Evolutionary conservation across 768 basidiomycete species (phyloP).

Genomic region (Sarcomyxa edulis): DNA sequence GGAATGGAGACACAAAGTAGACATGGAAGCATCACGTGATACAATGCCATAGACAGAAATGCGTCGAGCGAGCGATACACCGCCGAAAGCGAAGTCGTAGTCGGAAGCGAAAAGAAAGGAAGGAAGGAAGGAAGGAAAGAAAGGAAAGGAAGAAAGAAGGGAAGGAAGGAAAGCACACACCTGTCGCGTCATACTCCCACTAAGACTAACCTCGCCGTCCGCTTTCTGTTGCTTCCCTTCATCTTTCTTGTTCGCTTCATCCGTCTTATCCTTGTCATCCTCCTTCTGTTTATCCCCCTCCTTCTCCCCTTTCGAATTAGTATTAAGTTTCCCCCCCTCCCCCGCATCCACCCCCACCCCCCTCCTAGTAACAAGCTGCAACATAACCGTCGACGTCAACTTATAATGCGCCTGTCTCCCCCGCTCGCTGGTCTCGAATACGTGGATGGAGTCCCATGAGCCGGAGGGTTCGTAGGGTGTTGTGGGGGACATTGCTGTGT

Average conservation of each 20-base stretch:
- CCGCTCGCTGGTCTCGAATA: slow-evolving; percentile 91
- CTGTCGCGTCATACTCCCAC: slow-evolving; percentile 97
- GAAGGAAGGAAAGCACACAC: slow-evolving; percentile 43
- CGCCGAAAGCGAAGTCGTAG: no score
- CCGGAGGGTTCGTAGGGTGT: slow-evolving; percentile 63
- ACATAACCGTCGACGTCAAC: slow-evolving; percentile 95
- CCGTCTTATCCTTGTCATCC: slow-evolving; percentile 26
- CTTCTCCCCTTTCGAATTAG: slow-evolving; percentile 9
- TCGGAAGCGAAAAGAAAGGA: no score
- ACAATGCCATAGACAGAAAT: no score
- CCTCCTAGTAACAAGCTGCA: slow-evolving; percentile 69
- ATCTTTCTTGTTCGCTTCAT: slow-evolving; percentile 15
- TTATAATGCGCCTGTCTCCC: slow-evolving; percentile 95
- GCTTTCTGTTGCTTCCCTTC: slow-evolving; percentile 41
- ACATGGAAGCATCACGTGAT: no score
- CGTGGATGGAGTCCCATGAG: slow-evolving; percentile 98
- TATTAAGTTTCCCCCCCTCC: slow-evolving; percentile 13
- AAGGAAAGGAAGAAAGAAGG: slow-evolving; percentile 7
- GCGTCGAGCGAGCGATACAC: no score
- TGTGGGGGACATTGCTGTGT: slow-evolving; percentile 54
- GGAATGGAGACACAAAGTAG: no score
- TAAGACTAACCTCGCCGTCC: slow-evolving; percentile 76
- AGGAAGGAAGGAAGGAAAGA: not conserved
- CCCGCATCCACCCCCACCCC: slow-evolving; percentile 26
- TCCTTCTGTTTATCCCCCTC: slow-evolving; percentile 27